A percentile compares a stretch with the other conserved stretches of the same genome.
Evolutionary conservation across 257 asterid genomes (phyloP).

Genomic region (Nicotiana attenuata): DNA sequence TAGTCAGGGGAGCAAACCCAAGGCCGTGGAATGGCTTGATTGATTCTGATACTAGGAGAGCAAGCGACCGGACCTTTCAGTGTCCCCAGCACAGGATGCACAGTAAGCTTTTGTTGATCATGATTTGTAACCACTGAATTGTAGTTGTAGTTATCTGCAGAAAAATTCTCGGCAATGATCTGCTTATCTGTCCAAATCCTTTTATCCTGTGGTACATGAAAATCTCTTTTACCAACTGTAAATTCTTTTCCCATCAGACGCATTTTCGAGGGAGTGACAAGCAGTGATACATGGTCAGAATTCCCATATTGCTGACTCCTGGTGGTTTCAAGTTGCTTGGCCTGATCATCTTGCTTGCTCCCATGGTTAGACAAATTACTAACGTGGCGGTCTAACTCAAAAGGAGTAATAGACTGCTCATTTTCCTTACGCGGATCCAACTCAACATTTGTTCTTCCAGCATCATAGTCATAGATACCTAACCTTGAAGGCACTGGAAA

Average conservation of each 20-base stretch:
- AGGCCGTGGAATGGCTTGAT: constrained; percentile 24
- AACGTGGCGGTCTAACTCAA: constrained; percentile 17
- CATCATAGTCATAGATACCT: constrained; percentile 26
- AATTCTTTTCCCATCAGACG: constrained; percentile 81
- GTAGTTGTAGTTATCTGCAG: constrained; percentile 10
- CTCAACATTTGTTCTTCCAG: constrained; percentile 18
- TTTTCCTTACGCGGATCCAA: constrained; percentile 14
- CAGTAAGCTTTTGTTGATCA: constrained; percentile 18
- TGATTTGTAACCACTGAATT: constrained; percentile 17
- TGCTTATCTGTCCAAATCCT: constrained; percentile 48
- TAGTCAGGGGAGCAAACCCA: constrained; percentile 19
- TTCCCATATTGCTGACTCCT: constrained; percentile 19
- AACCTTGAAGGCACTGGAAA: constrained; percentile 33
- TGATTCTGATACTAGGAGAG: constrained; percentile 30
- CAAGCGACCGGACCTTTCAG: constrained; percentile 24
- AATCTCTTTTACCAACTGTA: constrained; percentile 33
- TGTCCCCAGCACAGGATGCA: constrained; percentile 33
- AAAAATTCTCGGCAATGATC: constrained; percentile 24
- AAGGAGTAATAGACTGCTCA: constrained; percentile 19
- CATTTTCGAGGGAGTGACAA: constrained; percentile 45
- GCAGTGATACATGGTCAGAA: constrained; percentile 22
- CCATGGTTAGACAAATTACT: constrained; percentile 16
- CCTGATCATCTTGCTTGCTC: constrained; percentile 23
- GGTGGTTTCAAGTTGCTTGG: constrained; percentile 28
- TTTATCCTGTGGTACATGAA: constrained; percentile 30